These are phyloP conservation scores for Mycena maculata DNA, from an alignment of 768 basidiomycete genomes.

Conservation along the genomic window DNA sequence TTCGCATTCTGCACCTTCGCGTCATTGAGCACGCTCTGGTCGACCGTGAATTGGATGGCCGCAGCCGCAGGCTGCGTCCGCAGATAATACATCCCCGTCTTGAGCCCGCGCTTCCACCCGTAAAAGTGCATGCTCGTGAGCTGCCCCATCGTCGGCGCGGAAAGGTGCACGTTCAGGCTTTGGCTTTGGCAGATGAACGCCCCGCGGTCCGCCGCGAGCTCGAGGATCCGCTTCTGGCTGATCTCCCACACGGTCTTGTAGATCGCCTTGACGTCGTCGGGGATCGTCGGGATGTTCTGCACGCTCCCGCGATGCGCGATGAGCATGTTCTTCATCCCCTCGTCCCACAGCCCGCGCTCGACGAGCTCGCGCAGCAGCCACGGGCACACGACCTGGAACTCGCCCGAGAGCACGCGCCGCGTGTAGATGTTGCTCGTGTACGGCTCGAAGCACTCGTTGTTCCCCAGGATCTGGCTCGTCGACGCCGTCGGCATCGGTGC, in stretches of 20 bases:
- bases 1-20: conserved; percentile 61
- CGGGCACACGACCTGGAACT: conserved; percentile 89
- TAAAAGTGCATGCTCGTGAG: conserved; percentile 86
- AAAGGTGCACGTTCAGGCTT: conserved; percentile 80
- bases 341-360: conserved; percentile 82
- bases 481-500: conserved; percentile 92
- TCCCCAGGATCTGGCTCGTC: conserved; percentile 85
- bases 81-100: conserved; percentile 88
- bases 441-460: conserved; percentile 90
- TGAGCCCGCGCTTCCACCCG: conserved; percentile 88
- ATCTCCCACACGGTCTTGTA: conserved; percentile 94
- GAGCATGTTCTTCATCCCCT: conserved; percentile 36
- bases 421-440: conserved; percentile 91
- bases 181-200: conserved; percentile 89
- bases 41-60: conserved; percentile 79
- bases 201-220: conserved; percentile 85
- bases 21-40: conserved; percentile 79
- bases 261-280: conserved; percentile 81
- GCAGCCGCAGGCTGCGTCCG: conserved; percentile 83
- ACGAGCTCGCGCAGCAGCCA: conserved; percentile 87
- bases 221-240: conserved; percentile 84
- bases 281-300: conserved; percentile 75
- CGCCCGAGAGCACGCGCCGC: conserved; percentile 84
- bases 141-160: conserved; percentile 78
- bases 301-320: conserved; percentile 35